These are phyloP conservation scores for Adiantum capillusveneris DNA, from an alignment of 75 land plant species.

Conservation along the genomic window DNA sequence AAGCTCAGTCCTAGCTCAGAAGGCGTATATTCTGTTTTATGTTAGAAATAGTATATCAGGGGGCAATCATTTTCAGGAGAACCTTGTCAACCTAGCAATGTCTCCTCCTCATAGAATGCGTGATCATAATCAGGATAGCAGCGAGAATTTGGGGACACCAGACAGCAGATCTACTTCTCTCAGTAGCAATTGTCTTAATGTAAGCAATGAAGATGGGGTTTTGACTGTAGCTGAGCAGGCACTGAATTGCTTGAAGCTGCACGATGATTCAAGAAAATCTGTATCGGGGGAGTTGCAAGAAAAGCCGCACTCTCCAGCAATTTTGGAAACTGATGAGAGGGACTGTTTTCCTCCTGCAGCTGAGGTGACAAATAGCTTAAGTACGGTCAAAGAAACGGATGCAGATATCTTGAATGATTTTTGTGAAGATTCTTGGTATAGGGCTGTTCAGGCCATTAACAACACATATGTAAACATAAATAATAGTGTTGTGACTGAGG, in stretches of 20 bases:
- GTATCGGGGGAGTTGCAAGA: too few species aligned
- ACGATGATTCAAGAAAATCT: too few species aligned
- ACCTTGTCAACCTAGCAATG: too few species aligned
- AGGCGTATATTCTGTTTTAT: constrained; percentile 38
- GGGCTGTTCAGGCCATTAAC: too few species aligned
- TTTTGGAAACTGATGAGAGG: not conserved
- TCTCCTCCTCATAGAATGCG: not conserved
- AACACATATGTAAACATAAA: too few species aligned
- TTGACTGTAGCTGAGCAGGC: not conserved
- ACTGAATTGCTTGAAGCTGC: not conserved
- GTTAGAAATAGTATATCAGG: constrained; percentile 4
- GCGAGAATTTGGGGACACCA: not conserved
- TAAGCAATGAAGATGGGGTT: not conserved
- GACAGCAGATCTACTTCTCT: not conserved
- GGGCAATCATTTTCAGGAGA: too few species aligned
- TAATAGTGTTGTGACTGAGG: too few species aligned
- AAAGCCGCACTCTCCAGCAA: not conserved
- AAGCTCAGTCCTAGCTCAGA: constrained; percentile 25
- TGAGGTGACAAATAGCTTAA: not conserved
- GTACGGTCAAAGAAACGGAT: too few species aligned
- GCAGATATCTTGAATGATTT: too few species aligned
- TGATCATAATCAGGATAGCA: not conserved
- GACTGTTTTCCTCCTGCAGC: not conserved
- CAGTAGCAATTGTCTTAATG: not conserved
- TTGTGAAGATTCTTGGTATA: too few species aligned